Percentiles rank a stretch among this genome's conserved stretches.
phyloP scores from a whole-genome alignment of 345 rosid genomes.

The Dipteronia dyeriana region DNA sequence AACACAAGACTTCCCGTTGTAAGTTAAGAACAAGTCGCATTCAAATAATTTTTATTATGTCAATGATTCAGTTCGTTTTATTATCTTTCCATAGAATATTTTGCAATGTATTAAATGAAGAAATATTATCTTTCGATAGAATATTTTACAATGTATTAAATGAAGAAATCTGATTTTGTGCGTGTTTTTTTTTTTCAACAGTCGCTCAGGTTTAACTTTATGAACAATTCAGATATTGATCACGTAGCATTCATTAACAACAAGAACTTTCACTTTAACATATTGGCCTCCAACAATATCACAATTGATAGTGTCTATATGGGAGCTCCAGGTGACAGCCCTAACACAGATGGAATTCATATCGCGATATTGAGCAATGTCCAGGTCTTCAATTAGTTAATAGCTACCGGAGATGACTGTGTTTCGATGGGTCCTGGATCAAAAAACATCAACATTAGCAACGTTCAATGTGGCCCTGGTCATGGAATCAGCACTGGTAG shows the following conservation, averaged over 20 bases:
- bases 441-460: slow-evolving; percentile 11
- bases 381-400: slow-evolving; percentile 20
- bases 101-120: too few relatives aligned
- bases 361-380: slow-evolving; percentile 20
- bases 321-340: slow-evolving; percentile 23
- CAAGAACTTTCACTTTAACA: slow-evolving; percentile 29
- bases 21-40: neutral
- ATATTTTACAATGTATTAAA: too few relatives aligned
- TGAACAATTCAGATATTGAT: slow-evolving; percentile 15
- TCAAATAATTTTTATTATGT: too few relatives aligned
- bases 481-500: slow-evolving; percentile 29
- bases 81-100: too few relatives aligned
- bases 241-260: slow-evolving; percentile 27
- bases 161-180: too few relatives aligned
- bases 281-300: neutral
- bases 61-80: too few relatives aligned
- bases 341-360: slow-evolving; percentile 35
- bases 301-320: slow-evolving; percentile 3
- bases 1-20: slow-evolving; percentile 26
- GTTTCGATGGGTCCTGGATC: slow-evolving; percentile 33
- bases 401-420: slow-evolving; percentile 38
- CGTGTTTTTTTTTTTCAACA: neutral
- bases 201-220: slow-evolving; percentile 25
- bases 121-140: too few relatives aligned
- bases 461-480: slow-evolving; percentile 32